These are phyloP conservation scores for Mycena rebaudengoi DNA, from an alignment of 768 basidiomycete genomes.

Conservation along the genomic window DNA sequence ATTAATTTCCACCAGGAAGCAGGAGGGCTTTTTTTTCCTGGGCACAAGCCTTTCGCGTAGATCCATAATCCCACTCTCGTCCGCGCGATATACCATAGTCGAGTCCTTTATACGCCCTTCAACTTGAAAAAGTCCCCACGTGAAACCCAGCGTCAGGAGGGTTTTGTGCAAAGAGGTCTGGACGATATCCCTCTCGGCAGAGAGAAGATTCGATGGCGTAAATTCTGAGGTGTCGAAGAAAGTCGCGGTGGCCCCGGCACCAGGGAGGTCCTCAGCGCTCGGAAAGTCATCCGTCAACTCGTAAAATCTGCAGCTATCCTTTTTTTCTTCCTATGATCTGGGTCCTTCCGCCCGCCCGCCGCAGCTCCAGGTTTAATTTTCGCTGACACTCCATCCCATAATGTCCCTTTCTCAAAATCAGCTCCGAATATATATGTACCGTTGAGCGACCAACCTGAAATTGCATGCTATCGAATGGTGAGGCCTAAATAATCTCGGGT, in stretches of 20 bases:
- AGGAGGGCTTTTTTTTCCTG: background rate
- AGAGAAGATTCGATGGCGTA: constrained; percentile 10
- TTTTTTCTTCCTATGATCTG: too few relatives aligned
- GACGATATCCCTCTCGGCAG: constrained; percentile 9
- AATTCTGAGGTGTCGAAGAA: constrained; percentile 25
- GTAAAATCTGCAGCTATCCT: too few relatives aligned
- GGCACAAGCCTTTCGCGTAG: constrained; percentile 2
- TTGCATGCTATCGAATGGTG: too few relatives aligned
- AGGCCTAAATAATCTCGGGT: too few relatives aligned
- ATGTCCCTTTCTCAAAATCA: too few relatives aligned
- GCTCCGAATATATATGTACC: too few relatives aligned
- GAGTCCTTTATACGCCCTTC: constrained; percentile 23
- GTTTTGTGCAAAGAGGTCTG: constrained; percentile 9
- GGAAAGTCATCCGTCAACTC: constrained; percentile 22
- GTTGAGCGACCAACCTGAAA: too few relatives aligned
- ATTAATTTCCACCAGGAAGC: constrained; percentile 23
- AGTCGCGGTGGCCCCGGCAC: constrained; percentile 3
- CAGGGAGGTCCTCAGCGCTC: constrained; percentile 7
- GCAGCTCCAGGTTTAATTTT: too few relatives aligned
- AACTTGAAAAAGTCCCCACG: constrained; percentile 21
- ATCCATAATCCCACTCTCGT: constrained; percentile 8
- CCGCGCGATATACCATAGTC: constrained; percentile 15
- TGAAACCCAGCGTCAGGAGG: constrained; percentile 10
- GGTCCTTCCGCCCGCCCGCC: too few relatives aligned
- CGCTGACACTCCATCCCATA: too few relatives aligned